Evolutionary conservation across 2,329 filamentous ascomycete genomes (phyloP), one percentile per base, ranked within the genome.

Genomic region (Aureobasidium subglaciale): DNA sequence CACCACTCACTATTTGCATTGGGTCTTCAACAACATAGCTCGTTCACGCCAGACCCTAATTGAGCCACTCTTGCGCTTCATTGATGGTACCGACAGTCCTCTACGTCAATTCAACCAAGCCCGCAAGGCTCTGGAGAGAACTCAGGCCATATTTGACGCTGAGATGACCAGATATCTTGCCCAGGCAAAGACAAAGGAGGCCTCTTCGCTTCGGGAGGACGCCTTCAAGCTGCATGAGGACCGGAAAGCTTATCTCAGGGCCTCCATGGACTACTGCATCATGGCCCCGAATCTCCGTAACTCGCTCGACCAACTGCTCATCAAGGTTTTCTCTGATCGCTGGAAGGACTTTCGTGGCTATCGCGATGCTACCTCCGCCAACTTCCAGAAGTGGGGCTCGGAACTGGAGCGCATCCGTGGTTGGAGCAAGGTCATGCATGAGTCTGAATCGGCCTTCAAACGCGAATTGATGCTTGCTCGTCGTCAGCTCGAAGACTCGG

Each of bases 141-240:
- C 88, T 0, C 93, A 99, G 71, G 89, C 90, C 71, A 80, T 82
- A 3, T 96, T 91, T 65, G 93, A 99, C 68, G 80, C 81, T 55
- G 83, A 88, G 3, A 80, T 96, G 57, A 82, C 88, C 20, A 84
- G 91, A 57, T 97, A 95, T 67, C 81, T 90, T 5, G 78, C 81
- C 3, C 90, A 96, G 71, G 87, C 85, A 61, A 97, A 96, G 75
- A 86, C 89, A 5, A 99, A 97, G 72, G 93, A 99, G 70, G 83
- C 92, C 0, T 96, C 90, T 0, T 83, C 90, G 1, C 76, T 99
- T 56, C 82, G 93, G 58, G 93, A 99, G 70, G 93, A 99, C 71
- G 93, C 93, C 0, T 99, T 99, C 65, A 86, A 93, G 67, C 83
- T 97, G 34, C 93, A 96, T 68, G 93, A 97, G 75, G 88, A 89